Conservation (phyloP, 352 stramenopile genomes). For the Aphanomyces cochlioides region DNA sequence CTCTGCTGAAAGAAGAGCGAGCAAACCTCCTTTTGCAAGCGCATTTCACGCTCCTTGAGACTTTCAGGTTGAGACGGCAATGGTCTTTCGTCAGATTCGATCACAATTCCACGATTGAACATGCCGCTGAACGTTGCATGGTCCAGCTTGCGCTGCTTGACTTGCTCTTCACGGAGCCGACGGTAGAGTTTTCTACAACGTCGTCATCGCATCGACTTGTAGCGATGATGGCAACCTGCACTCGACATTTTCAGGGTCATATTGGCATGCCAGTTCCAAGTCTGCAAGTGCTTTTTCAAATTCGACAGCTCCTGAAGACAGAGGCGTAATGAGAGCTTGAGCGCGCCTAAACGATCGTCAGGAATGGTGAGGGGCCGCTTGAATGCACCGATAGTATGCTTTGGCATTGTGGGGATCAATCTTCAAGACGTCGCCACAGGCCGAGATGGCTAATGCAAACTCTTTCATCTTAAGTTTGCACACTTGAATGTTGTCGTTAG, state of each 20-base stretch:
- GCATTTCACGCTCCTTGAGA: conserved; percentile 34
- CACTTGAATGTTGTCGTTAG: conserved; percentile 36
- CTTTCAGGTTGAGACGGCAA: conserved; percentile 1
- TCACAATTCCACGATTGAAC: conserved; percentile 70
- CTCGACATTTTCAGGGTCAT: conserved; percentile 57
- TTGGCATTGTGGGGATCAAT: conserved; percentile 68
- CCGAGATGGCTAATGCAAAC: conserved; percentile 49
- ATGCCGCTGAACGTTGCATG: conserved; percentile 78
- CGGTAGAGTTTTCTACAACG: conserved; percentile 48
- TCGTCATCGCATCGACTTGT: background rate
- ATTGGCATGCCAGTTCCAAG: conserved; percentile 58
- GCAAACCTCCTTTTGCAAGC: conserved; percentile 56
- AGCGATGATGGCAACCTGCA: conserved; percentile 33
- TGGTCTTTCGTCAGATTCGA: conserved; percentile 36
- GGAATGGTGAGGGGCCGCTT: background rate
- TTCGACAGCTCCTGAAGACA: conserved; percentile 68
- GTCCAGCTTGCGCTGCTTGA: conserved; percentile 60
- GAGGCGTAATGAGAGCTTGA: conserved; percentile 66
- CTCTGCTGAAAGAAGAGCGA: background rate
- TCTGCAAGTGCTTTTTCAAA: conserved; percentile 71
- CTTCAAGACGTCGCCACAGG: conserved; percentile 66
- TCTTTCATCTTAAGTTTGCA: conserved; percentile 79
- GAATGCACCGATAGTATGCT: conserved; percentile 58
- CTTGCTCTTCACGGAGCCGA: conserved; percentile 61
- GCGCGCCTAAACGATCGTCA: conserved; percentile 42